These are phyloP conservation scores for Lodderomyces parapsilosis DNA, from an alignment of 1,139 yeast species.

Conservation along the genomic window DNA sequence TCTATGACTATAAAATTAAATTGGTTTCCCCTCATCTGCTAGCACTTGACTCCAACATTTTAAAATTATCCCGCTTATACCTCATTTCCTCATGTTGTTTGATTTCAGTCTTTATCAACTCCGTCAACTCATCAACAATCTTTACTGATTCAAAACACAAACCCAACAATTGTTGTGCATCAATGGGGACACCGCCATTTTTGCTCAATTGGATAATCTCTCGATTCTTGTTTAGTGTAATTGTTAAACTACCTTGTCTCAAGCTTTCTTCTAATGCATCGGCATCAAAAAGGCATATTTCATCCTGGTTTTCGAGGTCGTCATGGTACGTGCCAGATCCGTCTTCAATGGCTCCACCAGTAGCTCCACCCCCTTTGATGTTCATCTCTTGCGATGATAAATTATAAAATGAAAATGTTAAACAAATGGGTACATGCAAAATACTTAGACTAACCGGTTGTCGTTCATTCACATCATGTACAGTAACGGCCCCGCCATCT, in stretches of 20 bases:
- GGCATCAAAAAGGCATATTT: slow-evolving; percentile 74
- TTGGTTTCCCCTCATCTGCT: slow-evolving; percentile 18
- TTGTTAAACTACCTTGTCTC: slow-evolving; percentile 76
- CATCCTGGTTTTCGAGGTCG: not conserved
- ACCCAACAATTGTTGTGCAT: slow-evolving; percentile 65
- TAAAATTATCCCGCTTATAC: slow-evolving; percentile 28
- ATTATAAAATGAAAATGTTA: slow-evolving; percentile 84
- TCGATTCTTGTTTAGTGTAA: slow-evolving; percentile 84
- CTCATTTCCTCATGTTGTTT: slow-evolving; percentile 52
- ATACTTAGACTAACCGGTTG: slow-evolving; percentile 86
- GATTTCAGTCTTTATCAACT: slow-evolving; percentile 56
- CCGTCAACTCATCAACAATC: slow-evolving; percentile 64
- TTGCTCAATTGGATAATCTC: slow-evolving; percentile 89
- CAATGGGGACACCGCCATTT: slow-evolving; percentile 88
- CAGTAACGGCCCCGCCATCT: slow-evolving; percentile 53
- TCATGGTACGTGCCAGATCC: not conserved
- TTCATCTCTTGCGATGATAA: slow-evolving; percentile 57
- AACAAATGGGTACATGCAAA: slow-evolving; percentile 86
- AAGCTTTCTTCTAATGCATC: slow-evolving; percentile 73
- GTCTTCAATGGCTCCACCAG: not conserved
- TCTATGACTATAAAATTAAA: no score
- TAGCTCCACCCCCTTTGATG: slow-evolving; percentile 35
- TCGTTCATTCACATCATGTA: slow-evolving; percentile 73
- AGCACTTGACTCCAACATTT: slow-evolving; percentile 41
- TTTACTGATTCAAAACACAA: slow-evolving; percentile 67